A percentile compares a stretch with the other conserved stretches of the same genome.
phyloP scores from a whole-genome alignment of 768 basidiomycete species.

The Russula vinacea region DNA sequence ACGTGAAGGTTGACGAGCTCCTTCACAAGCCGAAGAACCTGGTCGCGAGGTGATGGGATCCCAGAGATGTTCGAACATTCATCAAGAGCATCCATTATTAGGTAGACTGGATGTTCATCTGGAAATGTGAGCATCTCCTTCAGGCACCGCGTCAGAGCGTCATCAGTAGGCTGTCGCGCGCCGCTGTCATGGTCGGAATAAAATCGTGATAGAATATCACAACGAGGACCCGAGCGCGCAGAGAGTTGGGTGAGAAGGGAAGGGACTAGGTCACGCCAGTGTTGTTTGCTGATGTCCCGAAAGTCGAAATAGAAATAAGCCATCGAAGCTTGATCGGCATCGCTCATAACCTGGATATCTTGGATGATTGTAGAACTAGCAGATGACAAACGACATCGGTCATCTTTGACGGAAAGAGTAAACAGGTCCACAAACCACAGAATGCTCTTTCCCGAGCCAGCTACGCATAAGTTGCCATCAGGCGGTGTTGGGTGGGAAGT shows the following conservation, averaged over 20 bases:
- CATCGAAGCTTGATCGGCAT: not conserved
- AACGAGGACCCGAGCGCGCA: not conserved
- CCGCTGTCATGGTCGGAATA: not conserved
- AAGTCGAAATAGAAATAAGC: conserved; percentile 8
- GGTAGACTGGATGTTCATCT: not conserved
- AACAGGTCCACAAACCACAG: not conserved
- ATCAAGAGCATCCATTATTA: conserved; percentile 2
- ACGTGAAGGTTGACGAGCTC: not conserved
- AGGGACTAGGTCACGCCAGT: not conserved
- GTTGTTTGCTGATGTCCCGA: not conserved
- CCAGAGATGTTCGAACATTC: not conserved
- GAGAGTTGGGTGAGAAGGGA: conserved; percentile 14
- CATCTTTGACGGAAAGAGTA: too few relatives aligned
- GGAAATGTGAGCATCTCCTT: conserved; percentile 1
- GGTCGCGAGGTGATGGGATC: not conserved
- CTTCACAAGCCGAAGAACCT: not conserved
- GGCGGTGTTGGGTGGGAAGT: too few relatives aligned
- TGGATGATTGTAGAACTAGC: conserved; percentile 16
- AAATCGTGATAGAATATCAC: not conserved
- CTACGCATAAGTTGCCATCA: too few relatives aligned
- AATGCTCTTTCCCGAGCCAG: not conserved
- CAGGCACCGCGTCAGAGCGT: not conserved
- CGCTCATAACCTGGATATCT: not conserved
- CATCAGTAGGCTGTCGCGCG: not conserved
- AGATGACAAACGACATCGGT: not conserved